phyloP scores from a whole-genome alignment of 352 stramenopile species.

The Pythium sukuiense region DNA sequence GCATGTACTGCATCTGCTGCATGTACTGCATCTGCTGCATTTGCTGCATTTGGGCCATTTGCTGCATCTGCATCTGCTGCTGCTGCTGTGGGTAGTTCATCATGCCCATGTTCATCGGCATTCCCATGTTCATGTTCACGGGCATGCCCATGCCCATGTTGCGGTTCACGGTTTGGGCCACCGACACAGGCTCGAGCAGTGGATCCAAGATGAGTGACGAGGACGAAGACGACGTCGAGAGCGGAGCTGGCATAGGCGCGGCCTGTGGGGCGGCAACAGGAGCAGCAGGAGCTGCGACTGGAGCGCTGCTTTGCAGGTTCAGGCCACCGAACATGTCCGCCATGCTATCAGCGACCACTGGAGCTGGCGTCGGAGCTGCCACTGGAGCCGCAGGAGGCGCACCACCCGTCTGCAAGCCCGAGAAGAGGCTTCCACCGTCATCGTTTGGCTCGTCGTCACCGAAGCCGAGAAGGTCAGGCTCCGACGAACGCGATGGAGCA shows the following conservation, averaged over 20 bases:
- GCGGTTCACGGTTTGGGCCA: conserved; percentile 28
- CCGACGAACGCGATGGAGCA: conserved; percentile 27
- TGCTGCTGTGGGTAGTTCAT: conserved; percentile 74
- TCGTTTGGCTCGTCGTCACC: conserved; percentile 41
- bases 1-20: conserved; percentile 65
- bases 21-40: conserved; percentile 56
- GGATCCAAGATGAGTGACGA: conserved; percentile 66
- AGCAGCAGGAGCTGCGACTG: conserved; percentile 28
- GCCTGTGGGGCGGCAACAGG: conserved; percentile 15
- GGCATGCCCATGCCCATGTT: conserved; percentile 39
- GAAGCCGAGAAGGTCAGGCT: conserved; percentile 78
- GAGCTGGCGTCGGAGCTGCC: conserved; percentile 6
- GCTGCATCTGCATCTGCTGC: conserved; percentile 52
- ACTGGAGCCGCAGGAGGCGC: conserved; percentile 11
- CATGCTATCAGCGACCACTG: conserved; percentile 18
- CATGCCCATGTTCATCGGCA: conserved; percentile 49
- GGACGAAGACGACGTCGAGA: conserved; percentile 25
- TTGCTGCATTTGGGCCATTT: conserved; percentile 61
- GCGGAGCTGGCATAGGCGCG: conserved; percentile 8
- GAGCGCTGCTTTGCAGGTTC: conserved; percentile 51
- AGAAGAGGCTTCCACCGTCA: conserved; percentile 50
- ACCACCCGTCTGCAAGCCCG: conserved; percentile 50
- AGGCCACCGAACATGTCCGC: conserved; percentile 81
- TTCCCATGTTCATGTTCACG: conserved; percentile 56
- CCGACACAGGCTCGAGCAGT: conserved; percentile 59